Base-by-base conservation (phyloP, 768 basidiomycete genomes). In the Tulasnella calospora region DNA sequence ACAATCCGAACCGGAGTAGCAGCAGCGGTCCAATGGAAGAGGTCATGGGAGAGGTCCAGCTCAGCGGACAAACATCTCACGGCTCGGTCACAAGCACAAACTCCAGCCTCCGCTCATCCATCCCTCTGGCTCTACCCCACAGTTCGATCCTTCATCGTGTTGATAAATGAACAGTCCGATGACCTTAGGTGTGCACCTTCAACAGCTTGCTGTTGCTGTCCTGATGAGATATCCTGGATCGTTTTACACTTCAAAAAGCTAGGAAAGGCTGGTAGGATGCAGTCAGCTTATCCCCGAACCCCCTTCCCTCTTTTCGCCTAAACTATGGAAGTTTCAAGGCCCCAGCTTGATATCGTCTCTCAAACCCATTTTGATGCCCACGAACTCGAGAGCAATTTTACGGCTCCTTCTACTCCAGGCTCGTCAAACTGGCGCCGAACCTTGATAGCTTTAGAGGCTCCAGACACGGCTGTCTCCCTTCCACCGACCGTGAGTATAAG, bases 391-490 rank as follows among this genome's bases (percentile, higher is more conserved):
- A 57, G 35, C 36, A 36, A 38, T 30, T 30, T 57, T 38, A 36
- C n/a, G 4, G 35, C 17, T 40, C 75, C 75, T 57, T 38, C 75
- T 2, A 57, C 75, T 19, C 41, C 75, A 6, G 61, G 75, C 35
- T 69, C 75, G 33, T 57, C 75, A 2, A 55, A 76, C 55, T 76
- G 75, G 75, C 75, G 40, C 19, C 75, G 75, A 38, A 69, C 55
- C 55, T n/a, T 76, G 41, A 61, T 40, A 36, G 75, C 47, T 38
- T 61, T 19, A 12, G 77, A 44, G 23, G 77, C 47, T 51, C 77
- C 77, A 13, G 69, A 71, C 44, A 73, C 77, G 47, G 77, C 77
- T n/a, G 69, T 78, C 13, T 40, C 67, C 13, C 77, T 78, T n/a
- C 77, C 67, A 23, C 77, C 77, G 12, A 57, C 46, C 30, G 77